Base-by-base conservation (phyloP, 1,139 yeast genomes). In the Kluyveromyces marxianus region DNA sequence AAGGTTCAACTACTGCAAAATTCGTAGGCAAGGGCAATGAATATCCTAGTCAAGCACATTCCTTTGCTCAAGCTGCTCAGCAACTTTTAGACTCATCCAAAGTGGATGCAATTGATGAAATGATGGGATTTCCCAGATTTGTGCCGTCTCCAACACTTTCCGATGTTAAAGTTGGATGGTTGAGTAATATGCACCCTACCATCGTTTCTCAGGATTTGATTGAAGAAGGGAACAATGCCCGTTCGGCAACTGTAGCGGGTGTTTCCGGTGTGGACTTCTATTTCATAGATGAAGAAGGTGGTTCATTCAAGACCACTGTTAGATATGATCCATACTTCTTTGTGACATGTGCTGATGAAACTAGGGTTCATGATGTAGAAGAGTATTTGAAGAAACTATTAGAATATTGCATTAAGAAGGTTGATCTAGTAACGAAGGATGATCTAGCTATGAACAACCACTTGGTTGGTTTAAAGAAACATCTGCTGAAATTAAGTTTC, bases 221-320 rank as follows among this genome's bases (percentile, higher is more conserved):
- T 33, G 48, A 56, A 36, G 56, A 59, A 35, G 44, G 70, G 25
- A 34, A 34, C n/a, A 50, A 49, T 25, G 69, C 64, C 48, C 70
- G 83, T 5, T 76, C 87, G 2, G 75, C 82, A 1, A 70, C 72
- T 42, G 60, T 76, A 21, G 70, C 79, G 2, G 95, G 94, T 7
- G 71, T 77, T 42, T 78, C 97, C 0, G 98, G 92, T 3, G 97
- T 92, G 3, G 97, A 92, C 59, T 89, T 85, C 65, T 94, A 94
- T 63, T 94, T 94, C 56, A 68, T 94, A n/a, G 97, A 92, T 62
- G 96, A 88, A 58, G 97, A 90, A 66, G 99, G 99, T 39, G 98
- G 97, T 3, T 80, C 87, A 35, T 94, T 94, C 70, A 92, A 90
- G 62, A 82, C 90, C 3, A 84, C 96, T 0, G 67, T 86, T 24